A percentile compares a stretch with the other conserved stretches of the same genome.
Evolutionary conservation across 148 eudicot species (phyloP).

Genomic region (Rhododendron williamsianum): DNA sequence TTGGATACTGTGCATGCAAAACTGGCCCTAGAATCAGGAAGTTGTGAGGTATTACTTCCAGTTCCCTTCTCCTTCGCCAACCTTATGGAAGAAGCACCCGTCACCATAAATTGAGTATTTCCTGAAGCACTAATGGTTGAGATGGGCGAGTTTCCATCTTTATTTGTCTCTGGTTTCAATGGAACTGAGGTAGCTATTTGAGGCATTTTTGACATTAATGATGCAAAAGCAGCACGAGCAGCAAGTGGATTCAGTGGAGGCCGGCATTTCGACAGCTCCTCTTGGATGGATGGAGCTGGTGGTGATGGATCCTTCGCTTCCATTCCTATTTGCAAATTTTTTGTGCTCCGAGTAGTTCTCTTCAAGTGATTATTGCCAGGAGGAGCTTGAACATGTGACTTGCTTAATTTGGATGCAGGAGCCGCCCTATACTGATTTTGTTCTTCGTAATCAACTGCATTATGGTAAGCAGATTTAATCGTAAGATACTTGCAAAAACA

Average conservation of each 20-base stretch:
- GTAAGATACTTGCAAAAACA: not conserved
- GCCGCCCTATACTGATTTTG: conserved; percentile 5
- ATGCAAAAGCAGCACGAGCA: conserved; percentile 62
- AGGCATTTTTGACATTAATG: conserved; percentile 36
- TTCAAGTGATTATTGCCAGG: conserved; percentile 17
- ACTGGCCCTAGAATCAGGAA: conserved; percentile 13
- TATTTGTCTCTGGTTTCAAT: conserved; percentile 3
- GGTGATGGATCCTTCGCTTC: conserved; percentile 15
- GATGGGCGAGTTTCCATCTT: conserved; percentile 16
- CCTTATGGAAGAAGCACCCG: conserved; percentile 5
- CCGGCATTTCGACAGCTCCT: conserved; percentile 25
- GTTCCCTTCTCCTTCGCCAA: not conserved
- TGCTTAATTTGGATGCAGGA: conserved; percentile 18
- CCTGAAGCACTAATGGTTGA: conserved; percentile 8
- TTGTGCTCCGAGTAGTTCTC: conserved; percentile 27
- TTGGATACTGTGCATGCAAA: conserved; percentile 11
- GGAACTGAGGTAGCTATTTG: conserved; percentile 19
- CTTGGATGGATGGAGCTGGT: conserved; percentile 18
- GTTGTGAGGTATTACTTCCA: conserved; percentile 10
- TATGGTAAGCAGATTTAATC: not conserved
- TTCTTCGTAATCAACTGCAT: conserved; percentile 26
- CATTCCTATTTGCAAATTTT: conserved; percentile 12
- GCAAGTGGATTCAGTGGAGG: conserved; percentile 53
- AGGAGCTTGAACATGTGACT: conserved; percentile 17
- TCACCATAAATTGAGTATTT: conserved; percentile 6